A percentile compares a stretch with the other conserved stretches of the same genome.
Conservation (phyloP, 306 rosid species). For the Cucumis cinereus region DNA sequence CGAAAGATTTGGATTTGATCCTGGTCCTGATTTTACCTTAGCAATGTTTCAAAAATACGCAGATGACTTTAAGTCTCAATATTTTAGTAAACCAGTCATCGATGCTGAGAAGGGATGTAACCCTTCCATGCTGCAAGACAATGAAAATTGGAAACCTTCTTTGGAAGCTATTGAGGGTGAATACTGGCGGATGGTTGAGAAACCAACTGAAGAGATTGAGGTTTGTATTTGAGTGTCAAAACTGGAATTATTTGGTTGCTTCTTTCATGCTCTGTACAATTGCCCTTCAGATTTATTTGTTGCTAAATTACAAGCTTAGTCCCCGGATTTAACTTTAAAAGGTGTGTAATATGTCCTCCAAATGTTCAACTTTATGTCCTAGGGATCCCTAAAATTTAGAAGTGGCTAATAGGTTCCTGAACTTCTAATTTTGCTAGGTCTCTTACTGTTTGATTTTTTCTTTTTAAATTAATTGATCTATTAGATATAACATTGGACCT, state of each 20-base stretch:
- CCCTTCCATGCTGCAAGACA: slow-evolving; percentile 16
- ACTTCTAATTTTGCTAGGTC: no score
- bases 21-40: slow-evolving; percentile 84
- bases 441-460: background rate
- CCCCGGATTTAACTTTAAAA: no score
- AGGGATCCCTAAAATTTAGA: background rate
- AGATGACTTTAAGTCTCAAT: slow-evolving; percentile 58
- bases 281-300: background rate
- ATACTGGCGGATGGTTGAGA: slow-evolving; percentile 99
- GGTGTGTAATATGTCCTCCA: no score
- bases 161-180: slow-evolving; percentile 90
- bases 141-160: slow-evolving; percentile 41
- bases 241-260: background rate
- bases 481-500: background rate
- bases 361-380: no score
- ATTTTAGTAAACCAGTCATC: slow-evolving; percentile 45
- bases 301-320: background rate
- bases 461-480: background rate
- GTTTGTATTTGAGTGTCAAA: slow-evolving; percentile 21
- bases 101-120: slow-evolving; percentile 28
- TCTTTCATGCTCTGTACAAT: background rate
- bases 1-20: slow-evolving; percentile 95
- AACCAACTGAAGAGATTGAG: slow-evolving; percentile 96
- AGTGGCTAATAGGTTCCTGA: background rate
- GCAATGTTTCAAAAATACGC: slow-evolving; percentile 76